phyloP scores from a whole-genome alignment of 1,284 basidiomycete species.

The Tilletia walkeri region DNA sequence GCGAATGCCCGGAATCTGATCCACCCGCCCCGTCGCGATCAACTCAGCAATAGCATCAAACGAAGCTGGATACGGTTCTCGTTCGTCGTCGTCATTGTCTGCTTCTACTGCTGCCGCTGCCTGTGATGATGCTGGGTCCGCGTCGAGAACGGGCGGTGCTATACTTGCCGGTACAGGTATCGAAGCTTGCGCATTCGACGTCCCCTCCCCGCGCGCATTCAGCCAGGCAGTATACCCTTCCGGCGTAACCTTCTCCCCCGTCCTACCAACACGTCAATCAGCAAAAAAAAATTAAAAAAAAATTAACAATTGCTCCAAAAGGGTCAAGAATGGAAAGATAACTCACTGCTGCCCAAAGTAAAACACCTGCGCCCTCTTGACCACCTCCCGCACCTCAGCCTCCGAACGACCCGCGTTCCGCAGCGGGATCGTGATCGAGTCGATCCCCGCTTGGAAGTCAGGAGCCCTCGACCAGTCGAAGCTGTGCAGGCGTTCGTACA shows the following conservation, averaged over 20 bases:
- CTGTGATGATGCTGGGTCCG: not conserved
- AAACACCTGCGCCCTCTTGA: conserved; percentile 34
- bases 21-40: conserved; percentile 50
- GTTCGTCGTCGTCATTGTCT: not conserved
- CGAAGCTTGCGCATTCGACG: not conserved
- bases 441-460: conserved; percentile 29
- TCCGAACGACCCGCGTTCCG: conserved; percentile 30
- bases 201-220: conserved; percentile 8
- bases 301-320: no score
- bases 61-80: conserved; percentile 44
- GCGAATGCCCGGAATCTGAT: conserved; percentile 48
- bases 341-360: conserved; percentile 23
- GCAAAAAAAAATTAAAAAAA: no score
- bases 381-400: conserved; percentile 34
- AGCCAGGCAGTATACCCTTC: conserved; percentile 33
- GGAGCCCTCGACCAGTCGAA: not conserved
- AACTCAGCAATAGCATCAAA: conserved; percentile 53
- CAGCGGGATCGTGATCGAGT: conserved; percentile 35
- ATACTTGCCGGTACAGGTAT: not conserved
- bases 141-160: not conserved
- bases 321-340: no score
- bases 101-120: not conserved
- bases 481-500: conserved; percentile 3
- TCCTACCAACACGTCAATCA: conserved; percentile 21
- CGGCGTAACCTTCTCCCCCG: conserved; percentile 30